phyloP scores from a whole-genome alignment of 306 rosid genomes.

The Lathyrus tuberosus region DNA sequence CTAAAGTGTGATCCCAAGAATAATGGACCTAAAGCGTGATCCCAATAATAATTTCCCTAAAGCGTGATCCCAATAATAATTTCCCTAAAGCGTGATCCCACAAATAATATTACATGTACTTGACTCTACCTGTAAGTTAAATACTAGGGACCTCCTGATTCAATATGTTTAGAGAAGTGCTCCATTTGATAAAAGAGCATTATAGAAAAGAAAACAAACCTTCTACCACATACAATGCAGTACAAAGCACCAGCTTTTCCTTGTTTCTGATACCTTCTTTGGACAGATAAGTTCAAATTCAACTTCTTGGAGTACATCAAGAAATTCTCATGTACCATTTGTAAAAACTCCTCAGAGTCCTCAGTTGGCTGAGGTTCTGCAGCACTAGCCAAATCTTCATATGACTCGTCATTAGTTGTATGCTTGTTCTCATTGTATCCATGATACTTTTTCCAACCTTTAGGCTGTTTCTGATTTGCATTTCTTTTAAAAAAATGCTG shows the following conservation, averaged over 20 bases:
- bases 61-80: constrained; percentile 39
- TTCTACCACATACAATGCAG: constrained; percentile 93
- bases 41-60: constrained; percentile 40
- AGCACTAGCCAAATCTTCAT: constrained; percentile 58
- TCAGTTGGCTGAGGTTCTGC: constrained; percentile 63
- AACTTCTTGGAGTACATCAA: constrained; percentile 69
- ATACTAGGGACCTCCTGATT: constrained; percentile 49
- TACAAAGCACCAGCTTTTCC: constrained; percentile 91
- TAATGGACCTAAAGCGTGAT: constrained; percentile 34
- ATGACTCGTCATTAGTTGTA: constrained; percentile 54
- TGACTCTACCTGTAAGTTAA: constrained; percentile 44
- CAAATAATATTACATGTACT: constrained; percentile 22
- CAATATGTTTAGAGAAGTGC: constrained; percentile 49
- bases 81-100: constrained; percentile 18
- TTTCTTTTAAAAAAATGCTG: constrained; percentile 58
- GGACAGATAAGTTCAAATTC: constrained; percentile 63
- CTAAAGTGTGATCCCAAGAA: constrained; percentile 40
- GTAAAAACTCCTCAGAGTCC: constrained; percentile 80
- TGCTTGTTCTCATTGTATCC: constrained; percentile 50
- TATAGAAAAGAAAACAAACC: constrained; percentile 79
- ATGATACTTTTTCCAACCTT: constrained; percentile 73
- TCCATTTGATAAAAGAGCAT: constrained; percentile 52
- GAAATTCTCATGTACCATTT: constrained; percentile 77
- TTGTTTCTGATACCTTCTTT: constrained; percentile 77
- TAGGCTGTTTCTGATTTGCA: constrained; percentile 56